phyloP scores from a whole-genome alignment of 768 basidiomycete species.

The Sutorius australiensis region DNA sequence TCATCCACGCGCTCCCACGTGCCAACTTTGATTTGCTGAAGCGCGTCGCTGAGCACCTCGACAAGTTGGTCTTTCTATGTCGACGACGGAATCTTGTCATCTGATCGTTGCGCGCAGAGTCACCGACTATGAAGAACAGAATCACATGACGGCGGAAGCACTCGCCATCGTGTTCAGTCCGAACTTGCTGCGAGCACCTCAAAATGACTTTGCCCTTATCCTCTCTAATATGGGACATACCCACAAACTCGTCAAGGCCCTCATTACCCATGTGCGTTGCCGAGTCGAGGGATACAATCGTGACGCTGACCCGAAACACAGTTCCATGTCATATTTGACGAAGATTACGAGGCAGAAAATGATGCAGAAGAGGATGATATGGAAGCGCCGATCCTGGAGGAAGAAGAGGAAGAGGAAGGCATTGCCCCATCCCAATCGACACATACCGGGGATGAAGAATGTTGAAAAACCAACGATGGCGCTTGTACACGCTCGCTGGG shows the following conservation, averaged over 20 bases:
- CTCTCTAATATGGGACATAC: constrained; percentile 77
- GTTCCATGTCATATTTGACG: constrained; percentile 73
- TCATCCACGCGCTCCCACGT: constrained; percentile 68
- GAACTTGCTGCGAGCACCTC: constrained; percentile 71
- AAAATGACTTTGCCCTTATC: constrained; percentile 74
- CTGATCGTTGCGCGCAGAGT: constrained; percentile 44
- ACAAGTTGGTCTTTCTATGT: constrained; percentile 44
- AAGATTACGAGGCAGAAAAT: constrained; percentile 50
- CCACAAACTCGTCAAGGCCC: constrained; percentile 69
- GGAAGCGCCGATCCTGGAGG: constrained; percentile 65
- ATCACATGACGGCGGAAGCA: constrained; percentile 86
- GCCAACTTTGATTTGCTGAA: constrained; percentile 76
- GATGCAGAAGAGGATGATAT: constrained; percentile 64
- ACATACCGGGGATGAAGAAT: constrained; percentile 21
- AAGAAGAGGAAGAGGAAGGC: constrained; percentile 48
- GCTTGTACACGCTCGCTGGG: constrained; percentile 7
- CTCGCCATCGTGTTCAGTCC: constrained; percentile 85
- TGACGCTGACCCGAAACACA: constrained; percentile 22
- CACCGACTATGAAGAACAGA: constrained; percentile 84
- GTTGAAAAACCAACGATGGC: constrained; percentile 3
- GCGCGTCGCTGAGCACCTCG: constrained; percentile 80
- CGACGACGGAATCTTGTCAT: background rate
- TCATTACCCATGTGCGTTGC: constrained; percentile 68
- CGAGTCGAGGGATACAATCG: background rate
- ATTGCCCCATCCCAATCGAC: constrained; percentile 27